These are phyloP conservation scores for Anthracocystis panici-leucophaei DNA, from an alignment of 1,284 basidiomycete genomes.

Conservation along the genomic window DNA sequence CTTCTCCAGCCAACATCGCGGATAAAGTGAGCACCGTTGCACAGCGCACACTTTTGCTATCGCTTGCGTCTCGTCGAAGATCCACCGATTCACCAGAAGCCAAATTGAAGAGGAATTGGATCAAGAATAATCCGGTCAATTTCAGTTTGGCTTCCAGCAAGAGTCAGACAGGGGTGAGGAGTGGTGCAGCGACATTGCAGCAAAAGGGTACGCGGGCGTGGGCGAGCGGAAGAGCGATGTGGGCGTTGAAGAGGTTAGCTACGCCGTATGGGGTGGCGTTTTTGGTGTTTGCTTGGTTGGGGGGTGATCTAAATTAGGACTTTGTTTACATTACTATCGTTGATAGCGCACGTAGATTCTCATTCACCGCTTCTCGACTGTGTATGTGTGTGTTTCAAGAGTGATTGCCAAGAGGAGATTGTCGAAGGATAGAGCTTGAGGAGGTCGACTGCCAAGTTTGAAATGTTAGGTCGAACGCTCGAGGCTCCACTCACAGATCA, in stretches of 20 bases:
- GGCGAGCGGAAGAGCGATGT: constrained; percentile 55
- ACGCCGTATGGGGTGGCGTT: constrained; percentile 67
- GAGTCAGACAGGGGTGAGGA: background rate
- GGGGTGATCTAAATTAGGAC: constrained; percentile 58
- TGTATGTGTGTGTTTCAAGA: background rate
- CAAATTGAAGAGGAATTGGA: constrained; percentile 41
- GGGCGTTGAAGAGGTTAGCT: constrained; percentile 55
- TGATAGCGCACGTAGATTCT: background rate
- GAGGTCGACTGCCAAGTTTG: background rate
- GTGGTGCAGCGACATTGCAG: constrained; percentile 24
- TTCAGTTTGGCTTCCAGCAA: constrained; percentile 23
- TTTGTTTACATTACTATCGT: background rate
- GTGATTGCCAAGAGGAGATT: background rate
- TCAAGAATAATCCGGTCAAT: constrained; percentile 46
- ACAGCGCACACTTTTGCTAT: constrained; percentile 40
- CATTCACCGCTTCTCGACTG: background rate
- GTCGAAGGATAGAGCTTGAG: background rate
- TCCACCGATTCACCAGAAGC: constrained; percentile 35
- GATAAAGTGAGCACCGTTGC: constrained; percentile 36
- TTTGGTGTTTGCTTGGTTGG: constrained; percentile 66
- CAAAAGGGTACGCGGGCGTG: constrained; percentile 49
- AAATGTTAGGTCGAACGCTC: constrained; percentile 4
- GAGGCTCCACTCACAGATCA: constrained; percentile 33
- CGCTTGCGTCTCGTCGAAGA: constrained; percentile 30
- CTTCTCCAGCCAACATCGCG: background rate